Base-by-base conservation (phyloP, 805 yeast genomes). In the Hanseniaspora taiwanica region DNA sequence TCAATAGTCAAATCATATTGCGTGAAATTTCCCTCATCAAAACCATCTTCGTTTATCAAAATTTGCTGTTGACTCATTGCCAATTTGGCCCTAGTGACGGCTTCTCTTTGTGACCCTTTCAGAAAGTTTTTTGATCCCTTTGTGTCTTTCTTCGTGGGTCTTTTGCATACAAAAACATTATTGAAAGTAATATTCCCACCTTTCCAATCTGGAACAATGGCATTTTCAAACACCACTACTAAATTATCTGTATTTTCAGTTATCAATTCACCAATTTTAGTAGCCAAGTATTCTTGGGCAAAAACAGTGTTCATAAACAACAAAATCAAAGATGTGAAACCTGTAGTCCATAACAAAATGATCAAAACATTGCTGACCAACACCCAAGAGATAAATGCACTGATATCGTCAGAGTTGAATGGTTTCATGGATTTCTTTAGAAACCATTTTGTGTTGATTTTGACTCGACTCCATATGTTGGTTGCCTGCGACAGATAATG, bases 1-100 rank as follows among this genome's bases (percentile, higher is more conserved):
- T 89, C 95, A 13, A 91, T 81, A 0, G 94, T 83, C 31, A 91
- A 58, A 58, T 91, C 98, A 56, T 80, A 91, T 56, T 91, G 98
- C 0, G 98, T 89, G 59, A 87, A 91, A 59, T 91, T 91, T 1
- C 96, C 97, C 55, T 86, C 94, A 50, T 81, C 95, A 41, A 63
- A 66, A 17, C 62, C 62, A 21, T 62, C 69, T 13, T 60, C 66
- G 21, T 51, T 53, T 4, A 59, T 49, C 10, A 58, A 42, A 19
- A 21, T 40, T 18, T 39, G 38, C 27, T 52, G 46, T 14, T 55
- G 60, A 27, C 54, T 52, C 7, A 59, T 40, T 1, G 64, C 65
- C 25, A 54, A 43, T 37, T 51, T 53, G 21, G 79, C 74, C 31
- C 73, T 70, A 20, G 78, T 79, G 20, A 73, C 73, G 0, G 89